phyloP scores from a whole-genome alignment of 257 asterid genomes.

The Linaria vulgaris region DNA sequence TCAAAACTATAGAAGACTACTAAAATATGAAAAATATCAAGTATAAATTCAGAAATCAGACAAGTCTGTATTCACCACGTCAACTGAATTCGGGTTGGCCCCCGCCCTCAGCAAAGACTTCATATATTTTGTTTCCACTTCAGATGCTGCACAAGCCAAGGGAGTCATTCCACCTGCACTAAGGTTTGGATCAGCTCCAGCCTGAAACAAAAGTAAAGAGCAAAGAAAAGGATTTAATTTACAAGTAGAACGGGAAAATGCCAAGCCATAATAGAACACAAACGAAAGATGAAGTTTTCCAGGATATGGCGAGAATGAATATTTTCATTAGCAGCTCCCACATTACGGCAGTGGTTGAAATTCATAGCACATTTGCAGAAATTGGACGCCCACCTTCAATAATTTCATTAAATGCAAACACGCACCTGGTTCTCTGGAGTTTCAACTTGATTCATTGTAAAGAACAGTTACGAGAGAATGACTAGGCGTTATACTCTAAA shows the following conservation, averaged over 20 bases:
- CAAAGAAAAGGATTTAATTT: neutral
- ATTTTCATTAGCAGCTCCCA: neutral
- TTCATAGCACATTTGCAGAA: neutral
- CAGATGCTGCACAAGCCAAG: neutral
- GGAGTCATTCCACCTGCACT: slow-evolving; percentile 13
- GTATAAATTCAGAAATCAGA: neutral
- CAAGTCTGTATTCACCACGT: neutral
- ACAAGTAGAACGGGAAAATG: no score
- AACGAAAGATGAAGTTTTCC: neutral
- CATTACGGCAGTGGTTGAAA: neutral
- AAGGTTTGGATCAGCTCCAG: slow-evolving; percentile 23
- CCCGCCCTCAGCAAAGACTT: slow-evolving; percentile 20
- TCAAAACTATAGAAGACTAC: no score
- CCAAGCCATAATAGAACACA: no score
- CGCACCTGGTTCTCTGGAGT: no score
- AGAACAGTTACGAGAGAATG: no score
- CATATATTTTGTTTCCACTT: neutral
- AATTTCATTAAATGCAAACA: no score
- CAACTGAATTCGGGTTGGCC: slow-evolving; percentile 22
- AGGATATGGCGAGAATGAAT: neutral
- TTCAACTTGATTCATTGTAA: no score
- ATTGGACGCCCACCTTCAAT: neutral
- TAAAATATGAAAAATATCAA: neutral
- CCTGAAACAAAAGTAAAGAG: slow-evolving; percentile 12
- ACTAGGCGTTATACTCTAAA: no score